Conservation (phyloP, 2,329 filamentous ascomycete species). For the Diaporthe sp. region DNA sequence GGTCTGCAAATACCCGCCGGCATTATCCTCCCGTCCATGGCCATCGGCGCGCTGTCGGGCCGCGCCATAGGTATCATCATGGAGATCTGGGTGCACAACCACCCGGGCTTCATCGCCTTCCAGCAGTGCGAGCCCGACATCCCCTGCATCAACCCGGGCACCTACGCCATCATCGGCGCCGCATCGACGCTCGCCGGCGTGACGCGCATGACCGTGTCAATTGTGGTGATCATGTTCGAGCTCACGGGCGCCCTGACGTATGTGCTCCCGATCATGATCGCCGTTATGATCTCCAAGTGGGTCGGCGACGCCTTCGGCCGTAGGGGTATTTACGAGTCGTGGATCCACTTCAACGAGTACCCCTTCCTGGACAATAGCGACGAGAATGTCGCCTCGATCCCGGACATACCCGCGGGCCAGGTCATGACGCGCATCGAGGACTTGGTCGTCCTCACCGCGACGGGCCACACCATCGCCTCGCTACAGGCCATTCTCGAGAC, state of each 20-base stretch:
- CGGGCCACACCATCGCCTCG: constrained; percentile 86
- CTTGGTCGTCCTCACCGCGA: constrained; percentile 87
- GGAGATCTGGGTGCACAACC: constrained; percentile 86
- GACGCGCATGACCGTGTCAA: constrained; percentile 96
- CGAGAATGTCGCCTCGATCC: constrained; percentile 71
- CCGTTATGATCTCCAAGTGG: constrained; percentile 99
- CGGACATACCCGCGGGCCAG: constrained; percentile 87
- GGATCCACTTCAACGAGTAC: constrained; percentile 97
- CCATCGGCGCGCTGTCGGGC: constrained; percentile 91
- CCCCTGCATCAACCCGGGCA: constrained; percentile 91
- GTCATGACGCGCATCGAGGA: constrained; percentile 96
- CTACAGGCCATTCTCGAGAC: constrained; percentile 79
- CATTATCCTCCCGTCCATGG: constrained; percentile 96
- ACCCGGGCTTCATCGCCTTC: constrained; percentile 85
- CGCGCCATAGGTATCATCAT: constrained; percentile 91
- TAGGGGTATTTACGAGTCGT: constrained; percentile 95
- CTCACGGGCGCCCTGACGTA: constrained; percentile 96
- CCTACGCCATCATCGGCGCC: constrained; percentile 96
- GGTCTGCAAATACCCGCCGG: constrained; percentile 95
- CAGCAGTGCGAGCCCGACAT: constrained; percentile 84
- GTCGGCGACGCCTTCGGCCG: constrained; percentile 95
- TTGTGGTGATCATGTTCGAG: constrained; percentile 99
- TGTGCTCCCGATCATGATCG: constrained; percentile 98
- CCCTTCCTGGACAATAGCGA: constrained; percentile 95
- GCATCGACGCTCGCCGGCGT: constrained; percentile 94